Evolutionary conservation across 331 rosid species (phyloP).

Genomic region (Quercus tomentella): DNA sequence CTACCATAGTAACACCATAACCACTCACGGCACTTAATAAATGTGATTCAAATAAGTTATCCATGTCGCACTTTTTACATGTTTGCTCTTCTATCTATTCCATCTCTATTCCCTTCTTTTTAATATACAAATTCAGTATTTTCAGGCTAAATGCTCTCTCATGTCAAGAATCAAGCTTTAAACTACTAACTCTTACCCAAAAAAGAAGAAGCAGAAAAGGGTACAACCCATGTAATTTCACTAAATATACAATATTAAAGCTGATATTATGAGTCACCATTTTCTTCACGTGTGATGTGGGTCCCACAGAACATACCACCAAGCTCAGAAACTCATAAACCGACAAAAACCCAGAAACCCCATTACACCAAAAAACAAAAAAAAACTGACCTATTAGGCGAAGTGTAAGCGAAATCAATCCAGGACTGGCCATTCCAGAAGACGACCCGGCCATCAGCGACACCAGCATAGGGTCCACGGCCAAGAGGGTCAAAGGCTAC

Average conservation of each 20-base stretch:
- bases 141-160: background rate
- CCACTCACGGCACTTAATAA: no score
- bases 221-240: no score
- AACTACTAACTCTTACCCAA: background rate
- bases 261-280: no score
- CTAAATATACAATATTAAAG: no score
- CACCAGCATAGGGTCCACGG: constrained; percentile 92
- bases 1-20: no score
- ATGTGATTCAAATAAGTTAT: background rate
- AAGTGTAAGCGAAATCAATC: constrained; percentile 76
- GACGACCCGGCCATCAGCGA: constrained; percentile 80
- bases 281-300: no score
- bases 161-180: background rate
- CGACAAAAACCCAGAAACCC: background rate
- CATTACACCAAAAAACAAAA: no score
- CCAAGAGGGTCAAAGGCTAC: constrained; percentile 76
- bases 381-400: constrained; percentile 56
- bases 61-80: background rate
- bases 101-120: background rate
- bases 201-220: no score
- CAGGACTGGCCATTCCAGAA: constrained; percentile 77
- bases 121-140: background rate
- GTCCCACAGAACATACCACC: no score
- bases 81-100: background rate
- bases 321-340: no score